Evolutionary conservation across 805 yeast genomes (phyloP), one percentile per base, ranked within the genome.

Genomic region (Yamadazyma laniorum): DNA sequence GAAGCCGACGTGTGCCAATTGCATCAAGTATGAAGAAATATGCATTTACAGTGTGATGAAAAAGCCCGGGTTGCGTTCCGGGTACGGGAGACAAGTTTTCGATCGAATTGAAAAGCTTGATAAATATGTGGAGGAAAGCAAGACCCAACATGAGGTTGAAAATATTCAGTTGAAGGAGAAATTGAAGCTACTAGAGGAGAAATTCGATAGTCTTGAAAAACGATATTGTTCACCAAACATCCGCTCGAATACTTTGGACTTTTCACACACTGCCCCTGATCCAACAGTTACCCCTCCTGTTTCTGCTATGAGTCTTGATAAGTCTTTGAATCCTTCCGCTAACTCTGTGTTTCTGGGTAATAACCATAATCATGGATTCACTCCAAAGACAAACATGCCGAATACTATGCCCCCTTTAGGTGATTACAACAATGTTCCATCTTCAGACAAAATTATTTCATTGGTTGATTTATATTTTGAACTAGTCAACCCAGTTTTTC

Each of bases 1-100:
- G 11, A 40, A 38, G 28, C 52, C 52, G 3, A 27, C 27, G 8
- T 48, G 52, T 32, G 40, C 33, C 13, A 42, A 48, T 28, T 48
- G 52, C 34, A 17, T 31, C 13, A 48, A 43, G 19, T 34, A 34
- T 18, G 45, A 29, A 8, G 44, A 39, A 21, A 30, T 29, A 28
- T 45, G 50, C 34, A 32, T 45, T 2, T 49, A 48, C 34, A 47
- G 51, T 27, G 34, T 43, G 14, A 43, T 48, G 44, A 49, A 43
- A 31, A 49, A 49, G 25, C 53, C 53, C 3, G 53, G 53, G 7
- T 33, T 49, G 12, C 44, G 42, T 14, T 23, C 48, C 3, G 53
- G 53, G 4, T 49, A 49, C 32, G 52, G 53, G 3, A 49, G 44
- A 37, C 50, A 49, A 23, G 48, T 49, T 3, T 38, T 43, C 16